These are phyloP conservation scores for Gyromitra esculenta DNA, from an alignment of 2,329 filamentous ascomycete species.

Conservation along the genomic window DNA sequence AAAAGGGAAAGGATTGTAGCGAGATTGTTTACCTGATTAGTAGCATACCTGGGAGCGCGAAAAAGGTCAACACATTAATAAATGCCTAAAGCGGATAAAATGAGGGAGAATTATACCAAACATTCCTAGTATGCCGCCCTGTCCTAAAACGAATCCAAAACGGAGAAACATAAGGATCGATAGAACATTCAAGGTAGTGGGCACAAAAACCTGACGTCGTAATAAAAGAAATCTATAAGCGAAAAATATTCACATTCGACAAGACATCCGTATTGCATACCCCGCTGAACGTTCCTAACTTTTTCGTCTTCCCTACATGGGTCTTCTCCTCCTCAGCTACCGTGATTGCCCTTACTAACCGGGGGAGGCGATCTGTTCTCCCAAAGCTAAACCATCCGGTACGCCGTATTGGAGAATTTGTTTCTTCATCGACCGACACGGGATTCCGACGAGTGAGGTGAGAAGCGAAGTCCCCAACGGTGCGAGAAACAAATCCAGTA, in stretches of 20 bases:
- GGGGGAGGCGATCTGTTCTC: conserved; percentile 49
- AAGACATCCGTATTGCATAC: conserved; percentile 58
- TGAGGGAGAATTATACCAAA: conserved; percentile 68
- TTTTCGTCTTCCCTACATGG: conserved; percentile 61
- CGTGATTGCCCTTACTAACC: conserved; percentile 52
- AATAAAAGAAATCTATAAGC: conserved; percentile 55
- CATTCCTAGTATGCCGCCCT: conserved; percentile 81
- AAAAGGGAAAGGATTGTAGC: not conserved
- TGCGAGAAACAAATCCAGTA: conserved; percentile 54
- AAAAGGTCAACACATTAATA: conserved; percentile 18
- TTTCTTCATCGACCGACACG: conserved; percentile 48
- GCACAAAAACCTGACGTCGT: conserved; percentile 71
- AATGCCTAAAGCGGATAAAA: conserved; percentile 29
- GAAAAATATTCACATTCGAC: not conserved
- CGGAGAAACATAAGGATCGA: conserved; percentile 93
- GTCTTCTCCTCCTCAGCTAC: conserved; percentile 52
- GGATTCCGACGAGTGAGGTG: conserved; percentile 52
- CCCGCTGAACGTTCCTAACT: conserved; percentile 79
- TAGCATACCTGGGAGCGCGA: conserved; percentile 45
- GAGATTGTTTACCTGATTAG: conserved; percentile 72
- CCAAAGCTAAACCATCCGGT: conserved; percentile 49
- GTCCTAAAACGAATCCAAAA: conserved; percentile 84
- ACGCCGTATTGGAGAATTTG: conserved; percentile 16
- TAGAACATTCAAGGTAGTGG: conserved; percentile 86
- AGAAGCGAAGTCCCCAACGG: conserved; percentile 54